Percentiles rank a stretch among this genome's conserved stretches.
These are phyloP conservation scores for Marasmius oreades DNA, from an alignment of 1,284 basidiomycete species.

Conservation along the genomic window DNA sequence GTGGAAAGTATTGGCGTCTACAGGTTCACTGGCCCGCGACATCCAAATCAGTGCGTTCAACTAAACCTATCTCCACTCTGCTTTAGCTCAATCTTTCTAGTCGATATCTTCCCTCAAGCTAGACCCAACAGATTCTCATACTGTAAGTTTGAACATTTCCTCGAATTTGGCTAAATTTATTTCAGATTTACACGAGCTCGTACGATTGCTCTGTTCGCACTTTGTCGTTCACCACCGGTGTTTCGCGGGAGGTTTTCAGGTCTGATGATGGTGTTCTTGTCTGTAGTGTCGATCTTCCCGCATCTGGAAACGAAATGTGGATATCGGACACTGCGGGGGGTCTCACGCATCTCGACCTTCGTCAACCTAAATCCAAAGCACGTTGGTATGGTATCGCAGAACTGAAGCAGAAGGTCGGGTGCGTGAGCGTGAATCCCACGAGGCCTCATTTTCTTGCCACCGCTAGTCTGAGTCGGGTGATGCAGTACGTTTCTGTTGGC, in stretches of 20 bases:
- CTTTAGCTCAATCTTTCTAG: not conserved
- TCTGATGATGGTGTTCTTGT: constrained; percentile 54
- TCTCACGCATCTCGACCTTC: constrained; percentile 67
- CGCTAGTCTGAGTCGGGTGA: constrained; percentile 63
- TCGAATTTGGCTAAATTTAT: not conserved
- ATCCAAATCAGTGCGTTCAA: constrained; percentile 46
- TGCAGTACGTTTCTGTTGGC: constrained; percentile 45
- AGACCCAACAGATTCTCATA: constrained; percentile 68
- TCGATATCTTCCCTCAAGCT: constrained; percentile 75
- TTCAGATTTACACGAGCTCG: constrained; percentile 69
- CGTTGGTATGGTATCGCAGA: constrained; percentile 63
- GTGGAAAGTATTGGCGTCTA: constrained; percentile 75
- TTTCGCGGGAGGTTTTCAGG: constrained; percentile 64
- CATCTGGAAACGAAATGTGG: constrained; percentile 74
- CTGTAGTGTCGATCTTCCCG: constrained; percentile 61
- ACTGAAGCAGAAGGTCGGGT: constrained; percentile 73
- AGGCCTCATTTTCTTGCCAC: constrained; percentile 65
- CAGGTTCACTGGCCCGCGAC: constrained; percentile 81
- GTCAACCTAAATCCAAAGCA: constrained; percentile 53
- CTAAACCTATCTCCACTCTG: not conserved
- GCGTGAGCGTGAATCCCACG: constrained; percentile 70
- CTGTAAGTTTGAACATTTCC: constrained; percentile 40
- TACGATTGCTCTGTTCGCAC: constrained; percentile 76
- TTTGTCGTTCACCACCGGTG: constrained; percentile 63
- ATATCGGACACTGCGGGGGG: constrained; percentile 69